These are phyloP conservation scores for Suillus ampliporus DNA, from an alignment of 768 basidiomycete species.

Conservation along the genomic window DNA sequence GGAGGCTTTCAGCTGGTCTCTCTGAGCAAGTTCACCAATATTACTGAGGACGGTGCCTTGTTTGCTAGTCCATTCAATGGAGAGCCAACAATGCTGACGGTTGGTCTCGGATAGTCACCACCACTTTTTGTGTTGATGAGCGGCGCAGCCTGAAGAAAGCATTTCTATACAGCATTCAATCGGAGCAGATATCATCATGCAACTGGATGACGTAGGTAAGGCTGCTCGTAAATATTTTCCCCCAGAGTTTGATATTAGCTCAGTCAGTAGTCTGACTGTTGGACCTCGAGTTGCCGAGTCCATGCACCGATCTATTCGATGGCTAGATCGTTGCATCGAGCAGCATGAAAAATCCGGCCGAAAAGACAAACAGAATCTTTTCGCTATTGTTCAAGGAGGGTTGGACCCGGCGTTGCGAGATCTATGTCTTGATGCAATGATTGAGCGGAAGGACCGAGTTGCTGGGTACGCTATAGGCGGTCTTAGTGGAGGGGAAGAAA, in stretches of 20 bases:
- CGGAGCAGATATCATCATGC: constrained; percentile 95
- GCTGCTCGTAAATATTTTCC: constrained; percentile 14
- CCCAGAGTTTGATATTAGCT: constrained; percentile 13
- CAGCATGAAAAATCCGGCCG: constrained; percentile 74
- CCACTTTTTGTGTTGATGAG: constrained; percentile 13
- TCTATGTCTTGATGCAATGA: constrained; percentile 82
- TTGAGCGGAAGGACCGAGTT: constrained; percentile 72
- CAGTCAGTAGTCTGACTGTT: constrained; percentile 80
- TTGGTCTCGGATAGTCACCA: constrained; percentile 39
- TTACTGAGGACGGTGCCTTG: constrained; percentile 88
- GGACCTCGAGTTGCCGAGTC: constrained; percentile 87
- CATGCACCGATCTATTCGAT: constrained; percentile 86
- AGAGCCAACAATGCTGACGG: constrained; percentile 87
- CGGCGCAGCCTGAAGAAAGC: constrained; percentile 81
- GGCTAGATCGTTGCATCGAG: constrained; percentile 88
- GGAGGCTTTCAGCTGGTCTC: constrained; percentile 92
- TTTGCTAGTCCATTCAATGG: constrained; percentile 88
- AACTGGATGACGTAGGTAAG: constrained; percentile 89
- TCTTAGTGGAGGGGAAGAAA: constrained; percentile 89
- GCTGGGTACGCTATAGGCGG: constrained; percentile 94
- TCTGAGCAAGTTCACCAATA: constrained; percentile 80
- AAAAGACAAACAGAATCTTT: constrained; percentile 75
- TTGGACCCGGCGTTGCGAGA: constrained; percentile 74
- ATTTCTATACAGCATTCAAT: constrained; percentile 91
- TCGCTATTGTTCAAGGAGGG: constrained; percentile 92